Evolutionary conservation across 257 asterid genomes (phyloP).

Genomic region (Buddleja alternifolia): DNA sequence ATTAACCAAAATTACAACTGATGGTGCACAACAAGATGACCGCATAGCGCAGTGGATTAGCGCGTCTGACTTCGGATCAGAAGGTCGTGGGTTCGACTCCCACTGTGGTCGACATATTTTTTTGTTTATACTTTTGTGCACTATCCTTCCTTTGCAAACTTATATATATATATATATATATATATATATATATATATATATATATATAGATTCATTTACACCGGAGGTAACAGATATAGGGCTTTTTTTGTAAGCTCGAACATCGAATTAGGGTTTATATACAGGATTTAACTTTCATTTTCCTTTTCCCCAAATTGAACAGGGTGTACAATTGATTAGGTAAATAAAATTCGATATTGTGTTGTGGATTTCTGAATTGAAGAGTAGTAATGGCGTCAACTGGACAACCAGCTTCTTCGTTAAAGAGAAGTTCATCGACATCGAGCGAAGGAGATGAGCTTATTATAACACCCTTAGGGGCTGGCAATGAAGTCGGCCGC

Average conservation of each 20-base stretch:
- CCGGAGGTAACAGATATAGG: too few species aligned
- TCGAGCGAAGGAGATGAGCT: conserved; percentile 86
- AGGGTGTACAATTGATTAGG: conserved; percentile 12
- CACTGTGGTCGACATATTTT: conserved; percentile 79
- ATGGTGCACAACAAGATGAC: conserved; percentile 41
- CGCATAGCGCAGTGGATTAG: conserved; percentile 99
- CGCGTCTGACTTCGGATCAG: conserved; percentile 99
- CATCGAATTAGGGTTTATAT: conserved; percentile 11
- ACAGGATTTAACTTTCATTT: background rate
- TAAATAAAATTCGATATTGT: conserved; percentile 14
- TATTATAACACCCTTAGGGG: conserved; percentile 87
- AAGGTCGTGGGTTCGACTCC: conserved; percentile 99
- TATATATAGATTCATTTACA: too few species aligned
- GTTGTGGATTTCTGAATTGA: background rate
- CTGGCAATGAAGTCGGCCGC: conserved; percentile 97
- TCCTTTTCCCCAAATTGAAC: background rate
- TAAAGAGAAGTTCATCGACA: conserved; percentile 52
- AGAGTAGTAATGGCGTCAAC: conserved; percentile 60
- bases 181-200: too few species aligned
- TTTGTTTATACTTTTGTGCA: too few species aligned
- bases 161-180: too few species aligned
- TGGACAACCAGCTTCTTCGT: conserved; percentile 47
- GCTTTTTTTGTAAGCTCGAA: background rate
- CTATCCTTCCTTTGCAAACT: too few species aligned
- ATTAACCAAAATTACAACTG: too few species aligned